A percentile compares a stretch with the other conserved stretches of the same genome.
Conservation (phyloP, 768 basidiomycete genomes). For the Trametes villosa region DNA sequence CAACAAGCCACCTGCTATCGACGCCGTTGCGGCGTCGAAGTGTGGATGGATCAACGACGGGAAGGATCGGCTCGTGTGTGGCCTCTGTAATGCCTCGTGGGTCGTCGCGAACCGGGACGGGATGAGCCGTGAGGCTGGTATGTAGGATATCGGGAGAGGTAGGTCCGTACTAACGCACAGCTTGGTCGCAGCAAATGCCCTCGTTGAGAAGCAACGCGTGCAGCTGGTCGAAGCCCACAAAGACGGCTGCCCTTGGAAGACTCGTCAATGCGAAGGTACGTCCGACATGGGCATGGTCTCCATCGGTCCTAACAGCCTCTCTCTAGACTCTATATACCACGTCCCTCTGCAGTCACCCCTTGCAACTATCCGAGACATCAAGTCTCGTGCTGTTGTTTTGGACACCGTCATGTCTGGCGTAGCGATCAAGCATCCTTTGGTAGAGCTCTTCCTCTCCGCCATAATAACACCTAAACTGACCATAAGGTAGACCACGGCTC, state of each 20-base stretch:
- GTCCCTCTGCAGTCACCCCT: slow-evolving; percentile 71
- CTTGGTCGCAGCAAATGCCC: slow-evolving; percentile 54
- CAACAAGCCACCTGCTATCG: slow-evolving; percentile 73
- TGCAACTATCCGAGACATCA: slow-evolving; percentile 65
- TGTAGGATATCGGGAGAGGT: slow-evolving; percentile 40
- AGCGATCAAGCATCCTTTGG: slow-evolving; percentile 73
- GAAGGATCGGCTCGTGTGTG: slow-evolving; percentile 77
- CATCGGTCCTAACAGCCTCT: slow-evolving; percentile 23
- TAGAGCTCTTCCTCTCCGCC: slow-evolving; percentile 36
- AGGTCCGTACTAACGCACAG: slow-evolving; percentile 31
- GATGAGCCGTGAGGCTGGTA: slow-evolving; percentile 79
- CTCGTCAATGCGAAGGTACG: slow-evolving; percentile 79
- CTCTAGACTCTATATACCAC: slow-evolving; percentile 68
- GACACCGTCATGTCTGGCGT: slow-evolving; percentile 57
- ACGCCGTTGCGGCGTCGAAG: slow-evolving; percentile 80
- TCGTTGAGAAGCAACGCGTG: slow-evolving; percentile 73
- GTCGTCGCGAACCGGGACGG: slow-evolving; percentile 70
- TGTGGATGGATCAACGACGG: slow-evolving; percentile 87
- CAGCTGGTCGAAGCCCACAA: slow-evolving; percentile 76
- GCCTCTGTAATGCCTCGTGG: slow-evolving; percentile 74
- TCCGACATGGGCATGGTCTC: neutral
- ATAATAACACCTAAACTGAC: neutral
- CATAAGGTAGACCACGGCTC: slow-evolving; percentile 53
- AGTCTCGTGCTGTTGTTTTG: slow-evolving; percentile 54
- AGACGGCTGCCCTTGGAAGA: slow-evolving; percentile 83